Conservation (phyloP, 768 basidiomycete genomes). For the Pisolithus tinctorius region DNA sequence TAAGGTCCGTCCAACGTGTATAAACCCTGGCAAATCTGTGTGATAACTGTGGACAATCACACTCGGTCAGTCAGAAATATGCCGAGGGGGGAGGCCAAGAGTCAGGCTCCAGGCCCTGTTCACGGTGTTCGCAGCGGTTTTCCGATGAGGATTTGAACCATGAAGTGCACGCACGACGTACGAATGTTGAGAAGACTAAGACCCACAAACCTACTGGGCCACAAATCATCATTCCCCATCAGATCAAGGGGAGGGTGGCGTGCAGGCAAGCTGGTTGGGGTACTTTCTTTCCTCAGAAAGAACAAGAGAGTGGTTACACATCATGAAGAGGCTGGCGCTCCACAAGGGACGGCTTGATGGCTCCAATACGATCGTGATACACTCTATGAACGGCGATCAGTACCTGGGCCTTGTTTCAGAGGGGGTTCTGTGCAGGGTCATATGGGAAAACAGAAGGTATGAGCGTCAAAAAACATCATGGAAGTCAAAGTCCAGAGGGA, state of each 20-base stretch:
- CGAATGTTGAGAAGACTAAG: too few species aligned
- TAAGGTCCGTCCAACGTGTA: too few species aligned
- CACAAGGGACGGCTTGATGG: not conserved
- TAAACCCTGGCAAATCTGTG: too few species aligned
- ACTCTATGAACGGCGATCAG: not conserved
- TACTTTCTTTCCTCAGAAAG: not conserved
- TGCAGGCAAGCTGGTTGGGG: not conserved
- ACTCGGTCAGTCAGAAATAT: too few species aligned
- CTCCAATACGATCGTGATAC: not conserved
- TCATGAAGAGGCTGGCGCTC: not conserved
- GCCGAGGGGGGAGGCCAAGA: too few species aligned
- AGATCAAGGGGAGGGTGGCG: not conserved
- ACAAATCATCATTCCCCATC: not conserved
- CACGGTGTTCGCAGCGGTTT: too few species aligned
- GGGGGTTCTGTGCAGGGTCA: not conserved
- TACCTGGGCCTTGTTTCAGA: not conserved
- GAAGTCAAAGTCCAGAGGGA: too few species aligned
- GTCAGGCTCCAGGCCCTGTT: too few species aligned
- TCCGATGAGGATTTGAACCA: too few species aligned
- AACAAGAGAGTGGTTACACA: not conserved
- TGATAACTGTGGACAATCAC: too few species aligned
- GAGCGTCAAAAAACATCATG: slow-evolving; percentile 7
- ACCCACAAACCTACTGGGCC: not conserved
- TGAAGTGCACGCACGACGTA: too few species aligned
- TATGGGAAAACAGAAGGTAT: not conserved